Percentiles rank a stretch among this genome's conserved stretches.
Conservation (phyloP, 306 rosid genomes). For the Quercus engelmannii region DNA sequence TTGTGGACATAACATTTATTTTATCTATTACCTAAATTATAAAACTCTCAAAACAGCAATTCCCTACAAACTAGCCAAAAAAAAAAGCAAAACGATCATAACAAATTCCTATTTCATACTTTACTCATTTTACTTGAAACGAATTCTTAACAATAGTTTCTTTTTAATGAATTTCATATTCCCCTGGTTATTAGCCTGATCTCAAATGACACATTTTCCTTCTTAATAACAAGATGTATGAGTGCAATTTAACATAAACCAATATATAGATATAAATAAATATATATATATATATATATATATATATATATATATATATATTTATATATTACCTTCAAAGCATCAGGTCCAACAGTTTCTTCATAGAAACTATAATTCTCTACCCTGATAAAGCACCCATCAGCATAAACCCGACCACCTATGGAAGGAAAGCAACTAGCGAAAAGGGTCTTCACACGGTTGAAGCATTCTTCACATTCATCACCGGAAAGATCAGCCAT, state of each 20-base stretch:
- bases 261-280: no score
- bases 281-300: no score
- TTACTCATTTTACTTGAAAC: no score
- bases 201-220: no score
- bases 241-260: no score
- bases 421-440: constrained; percentile 25
- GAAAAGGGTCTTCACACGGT: background rate
- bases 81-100: background rate
- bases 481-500: constrained; percentile 14
- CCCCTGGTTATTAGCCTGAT: no score
- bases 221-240: no score
- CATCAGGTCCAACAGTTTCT: constrained; percentile 15
- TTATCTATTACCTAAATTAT: no score
- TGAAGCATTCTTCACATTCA: constrained; percentile 20
- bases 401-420: constrained; percentile 29
- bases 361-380: constrained; percentile 32
- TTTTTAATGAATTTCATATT: no score
- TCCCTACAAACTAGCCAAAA: background rate
- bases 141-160: no score
- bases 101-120: background rate
- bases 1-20: no score
- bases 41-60: background rate
- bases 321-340: background rate
- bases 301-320: no score
- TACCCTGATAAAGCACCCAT: constrained; percentile 24